phyloP scores from a whole-genome alignment of 78 protist species.

The Dictyostelium firmibasis region DNA sequence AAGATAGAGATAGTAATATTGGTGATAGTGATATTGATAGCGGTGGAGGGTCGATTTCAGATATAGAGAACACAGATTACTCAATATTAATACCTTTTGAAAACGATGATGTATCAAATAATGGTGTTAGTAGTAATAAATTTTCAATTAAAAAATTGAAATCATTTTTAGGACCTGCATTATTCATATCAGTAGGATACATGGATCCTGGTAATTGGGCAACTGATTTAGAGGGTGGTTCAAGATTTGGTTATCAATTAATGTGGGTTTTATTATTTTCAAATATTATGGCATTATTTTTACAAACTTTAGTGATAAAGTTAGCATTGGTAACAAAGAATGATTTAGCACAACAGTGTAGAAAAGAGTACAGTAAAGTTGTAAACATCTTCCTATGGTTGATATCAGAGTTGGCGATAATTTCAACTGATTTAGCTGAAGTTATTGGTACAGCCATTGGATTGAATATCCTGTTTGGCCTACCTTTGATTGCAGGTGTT shows the following conservation, averaged over 20 bases:
- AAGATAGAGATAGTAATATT: neutral
- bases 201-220: conserved; percentile 78
- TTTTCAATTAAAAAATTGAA: conserved; percentile 35
- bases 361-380: conserved; percentile 36
- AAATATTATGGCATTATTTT: conserved; percentile 79
- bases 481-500: conserved; percentile 84
- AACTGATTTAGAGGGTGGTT: conserved; percentile 60
- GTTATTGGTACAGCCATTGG: conserved; percentile 89
- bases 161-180: conserved; percentile 39
- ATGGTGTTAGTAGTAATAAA: neutral
- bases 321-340: conserved; percentile 88
- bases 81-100: conserved; percentile 19
- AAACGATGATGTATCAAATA: neutral
- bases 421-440: conserved; percentile 85
- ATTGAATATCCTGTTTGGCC: conserved; percentile 49
- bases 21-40: neutral
- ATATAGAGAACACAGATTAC: conserved; percentile 20
- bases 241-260: conserved; percentile 78
- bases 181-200: conserved; percentile 45
- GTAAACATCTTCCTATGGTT: conserved; percentile 78
- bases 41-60: neutral
- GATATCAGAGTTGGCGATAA: conserved; percentile 86
- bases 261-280: conserved; percentile 87
- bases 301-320: conserved; percentile 81
- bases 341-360: conserved; percentile 83